A percentile compares a stretch with the other conserved stretches of the same genome.
These are phyloP conservation scores for Hypoxylon sp. DNA, from an alignment of 2,329 filamentous ascomycete species.

Conservation along the genomic window DNA sequence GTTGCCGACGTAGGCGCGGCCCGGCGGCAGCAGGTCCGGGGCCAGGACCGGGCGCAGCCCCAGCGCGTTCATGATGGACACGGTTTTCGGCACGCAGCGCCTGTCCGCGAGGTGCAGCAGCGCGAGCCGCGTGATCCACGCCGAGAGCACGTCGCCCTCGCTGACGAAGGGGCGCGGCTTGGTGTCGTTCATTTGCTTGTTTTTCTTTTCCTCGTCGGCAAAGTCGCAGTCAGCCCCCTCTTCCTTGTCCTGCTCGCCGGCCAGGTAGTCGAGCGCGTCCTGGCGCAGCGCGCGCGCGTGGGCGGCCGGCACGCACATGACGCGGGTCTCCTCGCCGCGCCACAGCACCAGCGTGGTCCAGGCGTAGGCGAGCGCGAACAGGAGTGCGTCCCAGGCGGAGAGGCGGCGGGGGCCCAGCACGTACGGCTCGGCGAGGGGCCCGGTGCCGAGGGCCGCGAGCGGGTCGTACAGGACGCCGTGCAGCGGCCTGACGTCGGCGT, in stretches of 20 bases:
- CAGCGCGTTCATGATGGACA: constrained; percentile 52
- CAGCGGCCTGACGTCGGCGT: constrained; percentile 51
- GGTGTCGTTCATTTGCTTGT: too few species aligned
- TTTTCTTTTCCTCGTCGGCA: constrained; percentile 24
- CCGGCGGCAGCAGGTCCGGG: constrained; percentile 41
- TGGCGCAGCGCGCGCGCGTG: constrained; percentile 44
- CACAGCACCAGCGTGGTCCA: constrained; percentile 46
- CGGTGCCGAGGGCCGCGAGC: constrained; percentile 36
- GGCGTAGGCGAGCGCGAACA: constrained; percentile 48
- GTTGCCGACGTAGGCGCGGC: constrained; percentile 37
- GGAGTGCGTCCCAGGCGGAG: constrained; percentile 39
- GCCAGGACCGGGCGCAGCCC: constrained; percentile 47
- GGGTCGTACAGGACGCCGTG: constrained; percentile 49
- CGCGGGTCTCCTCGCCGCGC: constrained; percentile 45
- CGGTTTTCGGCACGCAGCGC: constrained; percentile 36
- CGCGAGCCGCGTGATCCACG: constrained; percentile 50
- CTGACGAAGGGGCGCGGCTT: constrained; percentile 56
- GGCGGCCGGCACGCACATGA: constrained; percentile 50
- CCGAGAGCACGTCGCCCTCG: constrained; percentile 55
- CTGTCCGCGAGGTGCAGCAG: constrained; percentile 37
- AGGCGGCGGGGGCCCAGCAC: constrained; percentile 41
- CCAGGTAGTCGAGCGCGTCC: constrained; percentile 44
- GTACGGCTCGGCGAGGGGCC: constrained; percentile 42
- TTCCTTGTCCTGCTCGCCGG: constrained; percentile 2
- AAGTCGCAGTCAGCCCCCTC: background rate